Conservation (phyloP, 345 rosid genomes). For the Carallia pectinifolia region DNA sequence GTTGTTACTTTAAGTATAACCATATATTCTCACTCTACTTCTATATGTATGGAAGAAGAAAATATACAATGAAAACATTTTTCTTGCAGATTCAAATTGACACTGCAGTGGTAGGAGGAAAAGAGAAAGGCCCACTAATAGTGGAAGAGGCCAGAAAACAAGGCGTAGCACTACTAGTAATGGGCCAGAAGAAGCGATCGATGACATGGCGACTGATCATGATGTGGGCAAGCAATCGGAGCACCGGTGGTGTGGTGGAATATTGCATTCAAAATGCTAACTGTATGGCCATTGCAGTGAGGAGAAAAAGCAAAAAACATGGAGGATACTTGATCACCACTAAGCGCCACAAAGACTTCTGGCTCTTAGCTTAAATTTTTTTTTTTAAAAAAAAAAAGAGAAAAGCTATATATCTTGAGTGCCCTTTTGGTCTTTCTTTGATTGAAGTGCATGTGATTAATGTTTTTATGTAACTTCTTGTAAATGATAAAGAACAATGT, state of each 20-base stretch:
- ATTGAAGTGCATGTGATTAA: too few species aligned
- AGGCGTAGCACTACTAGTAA: slow-evolving; percentile 56
- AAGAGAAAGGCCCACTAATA: slow-evolving; percentile 75
- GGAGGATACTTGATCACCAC: slow-evolving; percentile 96
- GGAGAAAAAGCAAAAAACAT: slow-evolving; percentile 70
- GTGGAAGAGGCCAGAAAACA: slow-evolving; percentile 78
- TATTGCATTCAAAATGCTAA: slow-evolving; percentile 79
- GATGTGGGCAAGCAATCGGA: slow-evolving; percentile 66
- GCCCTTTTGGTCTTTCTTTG: too few species aligned
- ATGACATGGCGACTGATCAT: slow-evolving; percentile 73
- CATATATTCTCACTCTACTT: too few species aligned
- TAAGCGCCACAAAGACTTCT: slow-evolving; percentile 90
- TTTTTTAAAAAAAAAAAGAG: too few species aligned
- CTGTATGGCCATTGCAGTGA: slow-evolving; percentile 90
- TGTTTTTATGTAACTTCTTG: too few species aligned
- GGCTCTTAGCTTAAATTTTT: slow-evolving; percentile 73
- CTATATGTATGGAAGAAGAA: too few species aligned
- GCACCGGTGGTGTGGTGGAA: slow-evolving; percentile 56
- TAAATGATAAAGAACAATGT: too few species aligned
- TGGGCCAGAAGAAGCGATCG: slow-evolving; percentile 73
- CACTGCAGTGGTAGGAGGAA: slow-evolving; percentile 60
- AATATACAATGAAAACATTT: too few species aligned
- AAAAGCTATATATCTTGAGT: too few species aligned
- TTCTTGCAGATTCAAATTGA: slow-evolving; percentile 59
- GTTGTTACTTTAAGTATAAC: too few species aligned